Base-by-base conservation (phyloP, 345 rosid species). In the Punica granatum region DNA sequence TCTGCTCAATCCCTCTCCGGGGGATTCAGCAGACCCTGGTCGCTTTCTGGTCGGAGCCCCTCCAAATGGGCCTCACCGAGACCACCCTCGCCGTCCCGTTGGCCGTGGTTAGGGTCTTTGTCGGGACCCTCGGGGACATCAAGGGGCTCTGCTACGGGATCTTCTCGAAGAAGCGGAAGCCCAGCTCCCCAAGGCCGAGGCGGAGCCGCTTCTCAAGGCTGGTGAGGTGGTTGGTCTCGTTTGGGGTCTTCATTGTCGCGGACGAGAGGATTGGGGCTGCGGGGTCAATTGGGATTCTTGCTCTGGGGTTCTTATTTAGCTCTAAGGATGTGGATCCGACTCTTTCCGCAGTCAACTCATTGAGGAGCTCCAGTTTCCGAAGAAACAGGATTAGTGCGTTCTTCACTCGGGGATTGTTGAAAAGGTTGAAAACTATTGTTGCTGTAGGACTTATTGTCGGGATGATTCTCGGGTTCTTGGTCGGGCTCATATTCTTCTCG, bases 1-100 rank as follows among this genome's bases (percentile, higher is more conserved):
- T 94, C 61, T 94, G 96, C 71, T 94, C 99, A 7, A 94, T 94
- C 67, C 99, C 98, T 1, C 63, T 94, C 44, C 76, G 98, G 81
- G 98, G 96, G 66, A 88, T 94, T 26, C 92, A 94, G 69, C 82
- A 85, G 59, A 84, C 92, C 82, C 89, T 94, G 42, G 98, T 94
- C 12, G 83, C 42, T 32, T 94, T 94, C 79, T 94, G 98, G 99
- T 79, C 80, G 41, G 83, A 85, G 75, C 98, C 99, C 35, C 77
- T 94, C 74, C 51, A 78, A 65, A 46, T 85, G 66, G 99, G 99
- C 25, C 83, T 94, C 30, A 91, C 99, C n/a, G 99, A 94, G 79
- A 90, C 97, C 58, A 65, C 83, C 32, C 83, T 94, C 64, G 99
- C 99, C 6, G 85, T 94, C 70, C 99, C 98, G 25, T 75, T 86